Conservation (phyloP, 331 rosid genomes). For the Cydonia oblonga region DNA sequence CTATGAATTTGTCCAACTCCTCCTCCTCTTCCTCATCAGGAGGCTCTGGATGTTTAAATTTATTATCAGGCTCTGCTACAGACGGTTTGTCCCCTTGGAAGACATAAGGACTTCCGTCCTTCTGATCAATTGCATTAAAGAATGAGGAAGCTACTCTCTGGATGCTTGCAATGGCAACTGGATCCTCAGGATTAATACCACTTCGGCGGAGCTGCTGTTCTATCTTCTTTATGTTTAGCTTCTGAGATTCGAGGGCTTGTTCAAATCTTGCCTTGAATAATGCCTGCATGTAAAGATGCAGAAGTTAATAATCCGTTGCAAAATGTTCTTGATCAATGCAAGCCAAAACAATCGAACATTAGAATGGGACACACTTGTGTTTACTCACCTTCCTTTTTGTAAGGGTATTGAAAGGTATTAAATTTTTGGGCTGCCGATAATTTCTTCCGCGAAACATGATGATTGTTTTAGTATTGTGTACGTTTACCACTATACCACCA, state of each 20-base stretch:
- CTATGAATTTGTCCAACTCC: slow-evolving; percentile 77
- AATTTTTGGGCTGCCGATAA: slow-evolving; percentile 88
- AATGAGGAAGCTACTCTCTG: slow-evolving; percentile 93
- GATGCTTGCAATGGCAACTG: slow-evolving; percentile 87
- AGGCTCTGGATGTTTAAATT: slow-evolving; percentile 46
- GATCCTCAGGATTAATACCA: slow-evolving; percentile 98
- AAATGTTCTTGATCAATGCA: background rate
- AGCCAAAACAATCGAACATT: background rate
- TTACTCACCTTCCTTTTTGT: slow-evolving; percentile 84
- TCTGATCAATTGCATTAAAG: slow-evolving; percentile 89
- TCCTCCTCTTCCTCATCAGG: slow-evolving; percentile 63
- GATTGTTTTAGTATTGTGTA: slow-evolving; percentile 83
- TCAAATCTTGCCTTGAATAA: slow-evolving; percentile 97
- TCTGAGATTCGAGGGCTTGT: slow-evolving; percentile 97
- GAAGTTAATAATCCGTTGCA: background rate
- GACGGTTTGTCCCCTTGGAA: slow-evolving; percentile 47
- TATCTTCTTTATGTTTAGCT: slow-evolving; percentile 78
- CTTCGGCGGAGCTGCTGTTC: slow-evolving; percentile 84
- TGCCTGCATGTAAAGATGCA: slow-evolving; percentile 43
- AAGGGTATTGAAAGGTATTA: slow-evolving; percentile 94
- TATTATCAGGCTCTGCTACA: slow-evolving; percentile 20
- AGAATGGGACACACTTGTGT: background rate
- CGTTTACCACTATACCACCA: slow-evolving; percentile 81
- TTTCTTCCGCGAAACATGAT: slow-evolving; percentile 97
- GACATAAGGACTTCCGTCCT: slow-evolving; percentile 82